A percentile compares a stretch with the other conserved stretches of the same genome.
phyloP scores from a whole-genome alignment of 164 flowering plant species.

The Hamamelis virginiana region DNA sequence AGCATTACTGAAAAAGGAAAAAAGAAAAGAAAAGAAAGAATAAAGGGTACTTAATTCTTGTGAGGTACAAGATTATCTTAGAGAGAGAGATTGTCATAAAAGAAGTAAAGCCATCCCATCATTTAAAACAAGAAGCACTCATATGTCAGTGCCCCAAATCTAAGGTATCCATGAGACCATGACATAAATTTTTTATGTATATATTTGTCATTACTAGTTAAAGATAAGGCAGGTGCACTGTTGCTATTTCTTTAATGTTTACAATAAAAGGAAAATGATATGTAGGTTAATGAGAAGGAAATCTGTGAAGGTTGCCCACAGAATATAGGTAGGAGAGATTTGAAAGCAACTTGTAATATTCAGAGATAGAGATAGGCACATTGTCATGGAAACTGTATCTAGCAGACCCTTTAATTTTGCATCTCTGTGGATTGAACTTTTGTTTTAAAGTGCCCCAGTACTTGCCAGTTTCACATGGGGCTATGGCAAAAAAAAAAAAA shows the following conservation, averaged over 20 bases:
- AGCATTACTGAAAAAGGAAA: too few species aligned
- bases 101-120: too few species aligned
- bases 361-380: constrained; percentile 9
- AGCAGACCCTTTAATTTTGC: background rate
- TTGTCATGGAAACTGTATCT: constrained; percentile 10
- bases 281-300: constrained; percentile 3
- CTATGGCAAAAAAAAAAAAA: too few species aligned
- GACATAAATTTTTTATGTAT: too few species aligned
- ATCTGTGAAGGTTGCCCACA: constrained; percentile 15
- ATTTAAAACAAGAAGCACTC: too few species aligned
- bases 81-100: too few species aligned
- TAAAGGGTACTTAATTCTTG: background rate
- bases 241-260: background rate
- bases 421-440: background rate
- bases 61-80: too few species aligned
- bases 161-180: too few species aligned
- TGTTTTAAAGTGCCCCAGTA: background rate
- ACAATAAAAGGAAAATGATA: background rate
- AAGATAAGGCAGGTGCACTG: too few species aligned
- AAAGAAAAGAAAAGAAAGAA: background rate
- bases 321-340: constrained; percentile 23
- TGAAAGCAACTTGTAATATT: constrained; percentile 25
- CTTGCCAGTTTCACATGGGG: too few species aligned
- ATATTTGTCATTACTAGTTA: too few species aligned
- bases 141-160: too few species aligned